Conservation (phyloP, 345 rosid genomes). For the Diplotaxis tenuifolia region DNA sequence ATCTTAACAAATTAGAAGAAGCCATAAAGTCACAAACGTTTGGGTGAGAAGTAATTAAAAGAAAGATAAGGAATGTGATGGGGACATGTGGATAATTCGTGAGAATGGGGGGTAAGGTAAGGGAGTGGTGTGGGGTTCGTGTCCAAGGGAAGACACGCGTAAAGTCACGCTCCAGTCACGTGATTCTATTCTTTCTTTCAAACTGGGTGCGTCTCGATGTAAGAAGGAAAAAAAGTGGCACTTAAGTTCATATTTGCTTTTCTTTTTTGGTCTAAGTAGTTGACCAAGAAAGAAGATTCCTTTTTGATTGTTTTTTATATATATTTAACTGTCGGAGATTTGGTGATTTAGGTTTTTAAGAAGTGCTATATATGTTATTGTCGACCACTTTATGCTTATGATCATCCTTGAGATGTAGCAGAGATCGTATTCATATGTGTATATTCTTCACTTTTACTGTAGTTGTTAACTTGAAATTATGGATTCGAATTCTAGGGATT, state of each 20-base stretch:
- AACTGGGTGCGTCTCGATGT: slow-evolving; percentile 27
- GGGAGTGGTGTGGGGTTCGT: slow-evolving; percentile 25
- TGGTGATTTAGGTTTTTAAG: not conserved
- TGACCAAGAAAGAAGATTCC: slow-evolving; percentile 25
- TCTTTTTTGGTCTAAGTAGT: slow-evolving; percentile 7
- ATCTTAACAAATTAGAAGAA: slow-evolving; percentile 8
- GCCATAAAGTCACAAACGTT: slow-evolving; percentile 12
- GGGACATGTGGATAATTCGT: slow-evolving; percentile 33
- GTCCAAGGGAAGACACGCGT: slow-evolving; percentile 18
- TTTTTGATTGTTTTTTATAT: not conserved
- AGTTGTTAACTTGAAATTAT: not conserved
- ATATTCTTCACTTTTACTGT: not conserved
- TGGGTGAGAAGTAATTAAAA: not conserved
- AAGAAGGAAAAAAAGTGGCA: slow-evolving; percentile 24
- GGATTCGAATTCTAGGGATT: not conserved
- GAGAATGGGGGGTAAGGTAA: slow-evolving; percentile 10
- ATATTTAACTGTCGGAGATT: not conserved
- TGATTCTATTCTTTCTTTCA: slow-evolving; percentile 29
- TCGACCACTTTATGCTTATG: not conserved
- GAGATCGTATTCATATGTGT: not conserved
- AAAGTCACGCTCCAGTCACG: slow-evolving; percentile 37
- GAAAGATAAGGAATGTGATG: slow-evolving; percentile 2
- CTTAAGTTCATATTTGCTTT: slow-evolving; percentile 20
- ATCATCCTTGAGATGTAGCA: not conserved
- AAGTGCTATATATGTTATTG: not conserved